Percentiles rank a stretch among this genome's conserved stretches.
Conservation (phyloP, 495 filamentous ascomycete genomes). For the Hypoxylon intermedium region DNA sequence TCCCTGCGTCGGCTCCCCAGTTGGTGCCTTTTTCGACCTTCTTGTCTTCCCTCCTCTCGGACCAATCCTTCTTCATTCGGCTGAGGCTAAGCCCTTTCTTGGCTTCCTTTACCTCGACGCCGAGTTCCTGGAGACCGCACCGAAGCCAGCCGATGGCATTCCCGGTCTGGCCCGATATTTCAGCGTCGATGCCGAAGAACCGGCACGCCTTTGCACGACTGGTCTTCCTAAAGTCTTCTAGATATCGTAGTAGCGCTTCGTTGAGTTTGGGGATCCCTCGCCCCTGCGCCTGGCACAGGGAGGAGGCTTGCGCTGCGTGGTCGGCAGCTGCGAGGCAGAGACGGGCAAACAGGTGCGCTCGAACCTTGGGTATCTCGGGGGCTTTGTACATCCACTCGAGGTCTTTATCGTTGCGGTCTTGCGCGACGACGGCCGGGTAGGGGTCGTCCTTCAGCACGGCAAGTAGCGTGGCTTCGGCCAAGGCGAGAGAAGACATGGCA, state of each 20-base stretch:
- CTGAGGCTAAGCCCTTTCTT: constrained; percentile 64
- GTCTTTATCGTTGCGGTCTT: constrained; percentile 77
- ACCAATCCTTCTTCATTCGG: constrained; percentile 75
- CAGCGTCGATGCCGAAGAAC: constrained; percentile 89
- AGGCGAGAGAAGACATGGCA: constrained; percentile 73
- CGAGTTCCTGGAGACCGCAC: constrained; percentile 74
- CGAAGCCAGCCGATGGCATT: constrained; percentile 83
- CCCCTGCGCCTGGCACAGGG: constrained; percentile 51
- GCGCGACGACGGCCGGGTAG: constrained; percentile 78
- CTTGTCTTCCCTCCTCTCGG: constrained; percentile 70
- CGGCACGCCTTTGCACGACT: constrained; percentile 83
- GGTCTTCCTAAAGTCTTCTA: constrained; percentile 73
- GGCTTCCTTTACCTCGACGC: constrained; percentile 54
- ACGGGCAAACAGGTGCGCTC: constrained; percentile 83
- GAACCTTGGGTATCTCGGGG: constrained; percentile 84
- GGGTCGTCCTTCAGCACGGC: constrained; percentile 93
- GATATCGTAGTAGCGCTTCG: constrained; percentile 71
- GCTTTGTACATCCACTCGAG: constrained; percentile 92
- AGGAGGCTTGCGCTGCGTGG: constrained; percentile 67
- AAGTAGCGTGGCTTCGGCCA: constrained; percentile 87
- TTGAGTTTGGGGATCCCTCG: constrained; percentile 57
- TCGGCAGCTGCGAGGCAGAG: constrained; percentile 81
- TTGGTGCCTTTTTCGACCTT: constrained; percentile 71
- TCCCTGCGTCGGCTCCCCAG: constrained; percentile 85
- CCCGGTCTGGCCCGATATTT: constrained; percentile 78